These are phyloP conservation scores for Talaromyces sp. DNA, from an alignment of 2,329 filamentous ascomycete species.

Conservation along the genomic window DNA sequence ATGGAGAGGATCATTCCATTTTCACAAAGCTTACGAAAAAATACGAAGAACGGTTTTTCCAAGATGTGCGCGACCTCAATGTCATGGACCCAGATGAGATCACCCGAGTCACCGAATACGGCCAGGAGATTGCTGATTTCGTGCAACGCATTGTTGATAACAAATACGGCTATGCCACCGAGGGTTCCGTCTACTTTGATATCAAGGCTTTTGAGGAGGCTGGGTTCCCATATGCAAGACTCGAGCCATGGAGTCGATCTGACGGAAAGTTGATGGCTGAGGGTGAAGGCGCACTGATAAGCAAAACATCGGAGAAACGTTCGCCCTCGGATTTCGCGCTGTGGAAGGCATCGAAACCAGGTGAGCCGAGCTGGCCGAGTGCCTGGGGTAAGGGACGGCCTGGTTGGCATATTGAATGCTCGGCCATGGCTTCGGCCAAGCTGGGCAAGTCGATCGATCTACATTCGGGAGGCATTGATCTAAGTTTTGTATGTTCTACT, in stretches of 20 bases:
- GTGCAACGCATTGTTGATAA: conserved; percentile 79
- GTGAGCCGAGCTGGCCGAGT: conserved; percentile 85
- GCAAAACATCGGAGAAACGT: conserved; percentile 61
- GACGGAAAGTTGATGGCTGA: conserved; percentile 81
- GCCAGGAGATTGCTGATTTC: conserved; percentile 78
- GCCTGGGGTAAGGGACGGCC: conserved; percentile 84
- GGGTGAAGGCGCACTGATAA: conserved; percentile 75
- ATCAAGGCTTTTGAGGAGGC: conserved; percentile 78
- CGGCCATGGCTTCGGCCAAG: conserved; percentile 88
- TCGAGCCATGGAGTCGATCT: conserved; percentile 79
- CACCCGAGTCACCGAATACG: conserved; percentile 89
- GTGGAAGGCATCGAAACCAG: conserved; percentile 88
- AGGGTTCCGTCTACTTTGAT: conserved; percentile 92
- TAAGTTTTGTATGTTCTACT: conserved; percentile 55
- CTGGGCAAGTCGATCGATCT: conserved; percentile 83
- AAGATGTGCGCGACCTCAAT: conserved; percentile 83
- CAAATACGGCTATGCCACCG: conserved; percentile 73
- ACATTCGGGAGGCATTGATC: conserved; percentile 86
- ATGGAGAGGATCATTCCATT: conserved; percentile 62
- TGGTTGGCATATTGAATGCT: conserved; percentile 97
- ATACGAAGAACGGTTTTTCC: conserved; percentile 82
- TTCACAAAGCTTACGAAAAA: conserved; percentile 81
- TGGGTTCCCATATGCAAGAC: conserved; percentile 77
- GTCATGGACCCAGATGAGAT: conserved; percentile 75
- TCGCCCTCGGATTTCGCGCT: conserved; percentile 80